Evolutionary conservation across 192 early-diverging fungal species (phyloP), one percentile per base, ranked within the genome.

Genomic region (Irineochytrium annulatum): DNA sequence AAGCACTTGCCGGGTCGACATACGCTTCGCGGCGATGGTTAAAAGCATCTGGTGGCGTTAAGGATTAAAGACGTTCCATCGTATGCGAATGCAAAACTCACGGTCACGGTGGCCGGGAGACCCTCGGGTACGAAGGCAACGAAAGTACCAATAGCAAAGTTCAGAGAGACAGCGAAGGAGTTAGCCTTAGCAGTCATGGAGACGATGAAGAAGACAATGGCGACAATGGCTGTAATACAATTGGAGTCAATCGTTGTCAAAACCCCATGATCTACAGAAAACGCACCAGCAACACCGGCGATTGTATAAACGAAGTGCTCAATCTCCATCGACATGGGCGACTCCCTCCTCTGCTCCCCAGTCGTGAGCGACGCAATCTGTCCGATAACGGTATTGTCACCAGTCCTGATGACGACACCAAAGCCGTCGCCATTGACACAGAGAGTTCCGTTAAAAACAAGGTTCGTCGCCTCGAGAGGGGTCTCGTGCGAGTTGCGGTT

Each of bases 121-220:
- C 95, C 95, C 75, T 98, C 81, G 30, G 95, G 95, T 2, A 95
- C 93, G 85, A 87, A 97, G 44, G 90, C 90, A 37, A 93, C 72
- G 35, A 84, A 69, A 3, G 66, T 71, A 53, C 91, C 92, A 55
- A 98, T 93, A 34, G 92, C 92, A 81, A 96, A 95, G 75, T 89
- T 91, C 49, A 85, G 58, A 17, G 74, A 61, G 43, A 30, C 35
- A 37, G 51, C 44, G 56, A 77, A 48, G 3, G 34, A 51, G 1
- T 56, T 33, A 13, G 63, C 55, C 55, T 90, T 86, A 1, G 85
- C 86, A 55, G 86, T 81, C 29, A 85, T 81, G 13, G 88, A 76
- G 44, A 87, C 76, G 70, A 98, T 96, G 78, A 98, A 98, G 54
- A 91, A 65, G 29, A 89, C 64, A 0, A 87, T 89, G 1, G 87